Conservation (phyloP, 139 green algal species). For the Microglena sp. region DNA sequence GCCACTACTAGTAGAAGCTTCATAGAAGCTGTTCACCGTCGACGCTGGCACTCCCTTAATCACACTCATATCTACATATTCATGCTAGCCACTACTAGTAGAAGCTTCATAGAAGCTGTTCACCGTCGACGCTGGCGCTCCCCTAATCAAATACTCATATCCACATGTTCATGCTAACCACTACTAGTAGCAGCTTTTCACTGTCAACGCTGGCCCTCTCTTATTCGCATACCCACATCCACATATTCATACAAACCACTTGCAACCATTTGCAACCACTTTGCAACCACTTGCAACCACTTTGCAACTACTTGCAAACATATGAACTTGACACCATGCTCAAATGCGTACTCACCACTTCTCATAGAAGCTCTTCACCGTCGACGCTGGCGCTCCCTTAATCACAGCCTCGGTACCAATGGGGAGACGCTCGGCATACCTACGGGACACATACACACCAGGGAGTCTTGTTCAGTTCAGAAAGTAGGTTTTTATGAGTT, state of each 20-base stretch:
- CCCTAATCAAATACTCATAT: too few species aligned
- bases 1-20: too few species aligned
- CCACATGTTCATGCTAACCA: too few species aligned
- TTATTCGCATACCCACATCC: not conserved
- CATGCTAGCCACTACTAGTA: too few species aligned
- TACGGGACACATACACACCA: slow-evolving; percentile 7
- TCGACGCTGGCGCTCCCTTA: slow-evolving; percentile 24
- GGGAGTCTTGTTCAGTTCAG: not conserved
- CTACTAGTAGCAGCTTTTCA: too few species aligned
- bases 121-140: too few species aligned
- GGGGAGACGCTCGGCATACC: slow-evolving; percentile 72
- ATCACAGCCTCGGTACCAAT: slow-evolving; percentile 77
- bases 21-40: too few species aligned
- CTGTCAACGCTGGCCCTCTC: too few species aligned
- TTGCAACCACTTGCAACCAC: not conserved
- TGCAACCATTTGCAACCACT: not conserved
- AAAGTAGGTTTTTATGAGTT: too few species aligned
- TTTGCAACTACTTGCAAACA: slow-evolving; percentile 4
- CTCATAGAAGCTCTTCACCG: slow-evolving; percentile 61
- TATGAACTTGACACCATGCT: slow-evolving; percentile 45
- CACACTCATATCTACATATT: too few species aligned
- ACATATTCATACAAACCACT: not conserved
- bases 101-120: too few species aligned
- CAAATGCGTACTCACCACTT: slow-evolving; percentile 69
- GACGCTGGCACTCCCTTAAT: too few species aligned